Evolutionary conservation across 306 rosid species (phyloP).

Genomic region (Adenanthera pavonina): DNA sequence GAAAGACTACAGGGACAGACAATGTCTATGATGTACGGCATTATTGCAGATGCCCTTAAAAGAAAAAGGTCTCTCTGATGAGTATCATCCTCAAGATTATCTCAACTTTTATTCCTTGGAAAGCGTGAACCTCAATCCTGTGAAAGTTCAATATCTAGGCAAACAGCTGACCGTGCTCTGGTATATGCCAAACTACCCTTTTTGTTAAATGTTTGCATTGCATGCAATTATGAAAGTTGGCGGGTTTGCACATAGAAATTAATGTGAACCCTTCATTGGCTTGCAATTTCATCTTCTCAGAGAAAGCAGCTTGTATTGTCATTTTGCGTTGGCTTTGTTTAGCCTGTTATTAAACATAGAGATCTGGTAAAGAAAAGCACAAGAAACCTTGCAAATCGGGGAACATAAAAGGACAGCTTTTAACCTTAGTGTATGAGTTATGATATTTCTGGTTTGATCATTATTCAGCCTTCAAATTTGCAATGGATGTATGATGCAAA

Average conservation of each 20-base stretch:
- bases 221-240: constrained; percentile 16
- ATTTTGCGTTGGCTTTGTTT: background rate
- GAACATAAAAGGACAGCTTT: background rate
- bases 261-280: background rate
- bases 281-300: background rate
- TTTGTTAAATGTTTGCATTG: constrained; percentile 16
- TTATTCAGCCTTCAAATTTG: background rate
- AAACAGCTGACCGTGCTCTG: constrained; percentile 54
- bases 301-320: background rate
- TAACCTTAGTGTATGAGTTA: background rate
- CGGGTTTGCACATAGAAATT: background rate
- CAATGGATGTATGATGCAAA: background rate
- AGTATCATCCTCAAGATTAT: constrained; percentile 67
- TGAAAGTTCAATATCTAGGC: background rate
- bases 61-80: constrained; percentile 55
- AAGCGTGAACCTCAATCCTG: constrained; percentile 51
- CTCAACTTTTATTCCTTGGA: constrained; percentile 74
- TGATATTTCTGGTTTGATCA: background rate
- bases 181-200: constrained; percentile 47
- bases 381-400: background rate
- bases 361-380: background rate
- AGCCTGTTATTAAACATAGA: too few relatives aligned
- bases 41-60: constrained; percentile 60
- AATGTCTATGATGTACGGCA: constrained; percentile 76
- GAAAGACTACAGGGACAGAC: constrained; percentile 63